phyloP scores from a whole-genome alignment of 176 grass and related monocot species.

The Avena eriantha region DNA sequence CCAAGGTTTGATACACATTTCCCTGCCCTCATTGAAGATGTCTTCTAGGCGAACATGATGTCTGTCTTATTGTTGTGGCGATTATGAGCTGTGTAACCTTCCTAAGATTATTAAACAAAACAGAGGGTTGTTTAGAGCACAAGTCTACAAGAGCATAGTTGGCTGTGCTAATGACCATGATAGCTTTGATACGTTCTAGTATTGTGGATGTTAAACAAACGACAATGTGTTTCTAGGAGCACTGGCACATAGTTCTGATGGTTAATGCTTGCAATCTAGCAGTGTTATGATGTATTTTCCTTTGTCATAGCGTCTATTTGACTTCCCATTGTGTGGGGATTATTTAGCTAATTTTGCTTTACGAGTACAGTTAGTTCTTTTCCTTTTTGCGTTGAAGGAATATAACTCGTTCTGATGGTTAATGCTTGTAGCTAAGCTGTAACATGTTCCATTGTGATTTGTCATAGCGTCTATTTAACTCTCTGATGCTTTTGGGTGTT shows the following conservation, averaged over 20 bases:
- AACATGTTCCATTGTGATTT: conserved; percentile 1
- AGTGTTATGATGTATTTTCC: conserved; percentile 3
- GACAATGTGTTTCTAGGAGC: neutral
- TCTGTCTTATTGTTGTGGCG: neutral
- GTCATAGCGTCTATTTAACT: neutral
- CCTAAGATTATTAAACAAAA: conserved; percentile 10
- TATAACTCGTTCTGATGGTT: neutral
- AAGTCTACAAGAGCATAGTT: neutral
- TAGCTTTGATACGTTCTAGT: conserved; percentile 22
- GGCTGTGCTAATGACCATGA: conserved; percentile 3
- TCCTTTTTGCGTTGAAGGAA: neutral
- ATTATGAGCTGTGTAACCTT: conserved; percentile 28
- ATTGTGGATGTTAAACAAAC: neutral
- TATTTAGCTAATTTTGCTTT: neutral
- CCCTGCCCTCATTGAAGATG: neutral
- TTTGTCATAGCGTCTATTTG: neutral
- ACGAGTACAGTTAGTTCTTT: neutral
- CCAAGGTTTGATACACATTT: conserved; percentile 69
- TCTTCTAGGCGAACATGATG: neutral
- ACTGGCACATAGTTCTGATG: neutral
- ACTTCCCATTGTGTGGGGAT: neutral
- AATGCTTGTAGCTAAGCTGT: conserved; percentile 9
- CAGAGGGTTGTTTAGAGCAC: neutral
- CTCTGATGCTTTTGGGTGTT: neutral
- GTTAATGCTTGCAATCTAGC: conserved; percentile 18